These are phyloP conservation scores for Colletotrichum orchidophilum DNA, from an alignment of 2,329 filamentous ascomycete species.

Conservation along the genomic window DNA sequence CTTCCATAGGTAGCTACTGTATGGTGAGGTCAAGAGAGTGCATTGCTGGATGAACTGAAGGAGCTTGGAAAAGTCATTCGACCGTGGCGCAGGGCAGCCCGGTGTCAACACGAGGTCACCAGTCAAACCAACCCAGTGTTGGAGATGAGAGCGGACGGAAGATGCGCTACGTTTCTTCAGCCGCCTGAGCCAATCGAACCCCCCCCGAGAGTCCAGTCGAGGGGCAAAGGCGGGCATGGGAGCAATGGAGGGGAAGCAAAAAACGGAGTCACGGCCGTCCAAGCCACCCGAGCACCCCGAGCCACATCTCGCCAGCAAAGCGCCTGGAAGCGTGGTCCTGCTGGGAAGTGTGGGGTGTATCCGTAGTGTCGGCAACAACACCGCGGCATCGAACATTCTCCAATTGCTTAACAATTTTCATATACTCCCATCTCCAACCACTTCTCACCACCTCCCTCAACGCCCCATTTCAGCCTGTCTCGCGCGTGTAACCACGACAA, in stretches of 20 bases:
- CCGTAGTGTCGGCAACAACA: background rate
- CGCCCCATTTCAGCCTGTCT: background rate
- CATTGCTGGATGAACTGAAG: background rate
- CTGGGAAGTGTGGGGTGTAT: slow-evolving; percentile 13
- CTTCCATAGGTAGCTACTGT: background rate
- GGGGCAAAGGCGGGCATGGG: background rate
- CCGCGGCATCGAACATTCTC: slow-evolving; percentile 22
- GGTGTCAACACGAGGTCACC: slow-evolving; percentile 1
- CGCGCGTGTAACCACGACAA: background rate
- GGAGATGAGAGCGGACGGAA: background rate
- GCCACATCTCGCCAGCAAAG: slow-evolving; percentile 4
- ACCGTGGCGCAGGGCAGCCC: slow-evolving; percentile 6
- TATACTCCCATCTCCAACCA: background rate
- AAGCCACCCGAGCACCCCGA: slow-evolving; percentile 31
- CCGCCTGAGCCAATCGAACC: slow-evolving; percentile 9
- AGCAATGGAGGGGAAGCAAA: background rate
- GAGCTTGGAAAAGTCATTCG: background rate
- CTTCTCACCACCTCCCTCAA: background rate
- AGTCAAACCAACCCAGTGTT: slow-evolving; percentile 1
- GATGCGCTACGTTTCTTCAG: slow-evolving; percentile 25
- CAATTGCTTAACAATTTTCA: slow-evolving; percentile 30
- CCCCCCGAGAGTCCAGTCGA: background rate
- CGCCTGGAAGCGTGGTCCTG: no score
- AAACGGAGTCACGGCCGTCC: background rate
- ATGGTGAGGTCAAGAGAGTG: background rate